Base-by-base conservation (phyloP, 2,329 filamentous ascomycete genomes). In the Alternaria conjuncta region DNA sequence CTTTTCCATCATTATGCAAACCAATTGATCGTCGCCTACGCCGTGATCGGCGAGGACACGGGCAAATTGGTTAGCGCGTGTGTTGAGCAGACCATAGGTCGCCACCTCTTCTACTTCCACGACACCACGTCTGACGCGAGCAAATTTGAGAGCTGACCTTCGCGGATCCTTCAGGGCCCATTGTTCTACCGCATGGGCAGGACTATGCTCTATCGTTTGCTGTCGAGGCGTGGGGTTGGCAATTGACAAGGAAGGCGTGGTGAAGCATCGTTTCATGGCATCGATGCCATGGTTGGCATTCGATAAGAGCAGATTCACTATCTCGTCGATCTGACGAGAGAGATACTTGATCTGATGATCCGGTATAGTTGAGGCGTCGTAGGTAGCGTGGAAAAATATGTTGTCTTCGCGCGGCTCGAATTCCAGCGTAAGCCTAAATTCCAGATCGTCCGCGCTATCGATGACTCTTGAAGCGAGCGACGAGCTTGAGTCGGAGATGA, bases 1-100 rank as follows among this genome's bases (percentile, higher is more conserved):
- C 75, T 96, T 96, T 21, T 94, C 87, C 86, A 96, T 90, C 49
- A 90, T 84, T 47, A 97, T 86, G 32, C 89, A 89, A n/a, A 96
- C 83, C 10, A 92, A 80, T 15, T 88, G 83, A 8, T 89, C 86
- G 1, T 84, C 78, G 1, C 77, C 65, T 0, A 86, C 81, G 0
- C 86, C 85, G 1, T 80, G 74, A 4, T 81, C 70, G 9, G 82
- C 70, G 1, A 97, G 78, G 63, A 84, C 75, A 60, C 84, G 80
- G 2, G 90, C 92, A 57, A 95, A 78, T 32, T 81, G 81, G 70
- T 94, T 94, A 0, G 91, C 88, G 45, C 80, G 80, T 2, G 70
- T 70, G 71, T 94, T 91, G 5, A 97, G 82, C 25, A 89, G 81
- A 2, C 70, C 66, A 71, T 93, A 97, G 0, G 90, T 88, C 3